A percentile compares a stretch with the other conserved stretches of the same genome.
phyloP scores from a whole-genome alignment of 1,284 basidiomycete genomes.

The Cutaneotrichosporon sp. region DNA sequence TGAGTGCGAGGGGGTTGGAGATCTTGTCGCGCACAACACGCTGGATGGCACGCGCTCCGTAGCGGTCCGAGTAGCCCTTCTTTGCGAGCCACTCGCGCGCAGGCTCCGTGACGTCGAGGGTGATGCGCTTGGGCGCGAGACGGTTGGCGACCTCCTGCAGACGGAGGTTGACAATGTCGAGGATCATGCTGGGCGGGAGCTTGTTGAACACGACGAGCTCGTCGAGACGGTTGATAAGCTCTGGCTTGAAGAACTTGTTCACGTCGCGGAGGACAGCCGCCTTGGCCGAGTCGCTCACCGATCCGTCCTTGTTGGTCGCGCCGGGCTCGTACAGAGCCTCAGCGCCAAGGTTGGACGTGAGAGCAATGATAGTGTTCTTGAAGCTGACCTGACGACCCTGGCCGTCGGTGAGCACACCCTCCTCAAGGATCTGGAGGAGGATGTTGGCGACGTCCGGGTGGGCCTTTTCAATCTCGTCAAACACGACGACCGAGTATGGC shows the following conservation, averaged over 20 bases:
- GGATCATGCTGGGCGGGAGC: slow-evolving; percentile 65
- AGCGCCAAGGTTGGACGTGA: slow-evolving; percentile 86
- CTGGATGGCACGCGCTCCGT: slow-evolving; percentile 77
- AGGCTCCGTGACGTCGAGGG: slow-evolving; percentile 61
- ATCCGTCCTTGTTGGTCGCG: slow-evolving; percentile 61
- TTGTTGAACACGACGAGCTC: slow-evolving; percentile 86
- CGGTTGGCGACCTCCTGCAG: slow-evolving; percentile 67
- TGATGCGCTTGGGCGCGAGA: slow-evolving; percentile 62
- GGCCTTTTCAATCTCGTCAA: slow-evolving; percentile 86
- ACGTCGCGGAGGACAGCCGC: slow-evolving; percentile 70
- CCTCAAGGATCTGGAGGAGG: slow-evolving; percentile 85
- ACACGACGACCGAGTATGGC: slow-evolving; percentile 50
- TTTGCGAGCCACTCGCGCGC: slow-evolving; percentile 69
- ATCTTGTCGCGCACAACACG: slow-evolving; percentile 72
- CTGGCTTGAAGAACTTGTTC: slow-evolving; percentile 76
- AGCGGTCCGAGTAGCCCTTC: slow-evolving; percentile 77
- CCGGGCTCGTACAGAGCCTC: slow-evolving; percentile 65
- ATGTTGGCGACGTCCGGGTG: slow-evolving; percentile 86
- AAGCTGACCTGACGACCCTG: slow-evolving; percentile 46
- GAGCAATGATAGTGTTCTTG: slow-evolving; percentile 81
- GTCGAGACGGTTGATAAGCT: slow-evolving; percentile 83
- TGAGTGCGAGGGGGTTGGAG: slow-evolving; percentile 69
- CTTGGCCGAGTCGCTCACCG: slow-evolving; percentile 61
- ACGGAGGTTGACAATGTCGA: slow-evolving; percentile 70
- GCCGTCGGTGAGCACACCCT: slow-evolving; percentile 76